Evolutionary conservation across 2,329 filamentous ascomycete species (phyloP), one percentile per base, ranked within the genome.

Genomic region (Microcera coccophila): DNA sequence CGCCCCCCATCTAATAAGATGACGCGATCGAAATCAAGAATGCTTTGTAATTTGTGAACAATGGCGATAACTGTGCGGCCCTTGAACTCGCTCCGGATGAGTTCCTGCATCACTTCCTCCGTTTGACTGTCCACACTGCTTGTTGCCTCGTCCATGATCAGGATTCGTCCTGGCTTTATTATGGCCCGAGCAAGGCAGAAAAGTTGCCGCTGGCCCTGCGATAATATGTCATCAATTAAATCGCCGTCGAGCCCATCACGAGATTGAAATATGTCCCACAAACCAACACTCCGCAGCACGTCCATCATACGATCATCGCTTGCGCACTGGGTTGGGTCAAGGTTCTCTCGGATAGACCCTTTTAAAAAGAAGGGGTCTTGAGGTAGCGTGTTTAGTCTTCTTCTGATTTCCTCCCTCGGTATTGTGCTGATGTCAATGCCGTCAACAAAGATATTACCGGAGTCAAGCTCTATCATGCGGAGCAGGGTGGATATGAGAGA

Each of bases 61-160:
- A 72, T 63, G 50, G 66, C 68, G 18, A 72, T 50, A n/a, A 85
- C 72, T 0, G 83, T 86, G 49, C 67, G 66, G 8, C 41, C 49
- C 5, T 41, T 49, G 47, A 71, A 68, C 45, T 68, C 64, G 12
- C 52, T 39, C 11, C 50, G 42, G 26, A 70, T 63, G 3, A 67
- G 60, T 33, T 52, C 46, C 48, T 64, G 62, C 61, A 70, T 68
- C 12, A 53, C 41, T 22, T 58, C 52, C 38, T 69, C 66, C 2
- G 66, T 70, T 14, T 63, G 57, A 18, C 55, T 36, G 37, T 71
- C 68, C 5, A 70, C 62, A 28, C 59, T 65, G 44, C 49, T 50
- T 15, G 62, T 67, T 3, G 65, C 58, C 53, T 71, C 67, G 36
- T 71, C 67, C 9, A 71, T 55, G 9, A 70, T 44, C 14, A 70